Conservation (phyloP, 768 basidiomycete species). For the Agrocybe praecox region DNA sequence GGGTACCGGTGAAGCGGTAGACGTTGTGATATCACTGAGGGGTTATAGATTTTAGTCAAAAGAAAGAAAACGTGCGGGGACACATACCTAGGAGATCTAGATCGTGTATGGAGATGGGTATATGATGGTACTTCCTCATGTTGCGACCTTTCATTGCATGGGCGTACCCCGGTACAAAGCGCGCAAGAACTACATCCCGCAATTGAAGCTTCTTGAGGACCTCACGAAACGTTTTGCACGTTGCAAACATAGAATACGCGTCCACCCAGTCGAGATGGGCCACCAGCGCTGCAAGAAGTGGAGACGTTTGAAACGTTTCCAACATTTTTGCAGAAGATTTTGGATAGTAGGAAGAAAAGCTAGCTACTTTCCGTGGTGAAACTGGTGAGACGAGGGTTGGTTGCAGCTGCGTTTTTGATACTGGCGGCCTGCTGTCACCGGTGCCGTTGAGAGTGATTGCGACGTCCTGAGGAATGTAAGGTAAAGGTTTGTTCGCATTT, state of each 20-base stretch:
- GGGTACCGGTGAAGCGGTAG: slow-evolving; percentile 73
- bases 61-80: neutral
- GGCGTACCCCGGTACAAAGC: slow-evolving; percentile 62
- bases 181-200: slow-evolving; percentile 42
- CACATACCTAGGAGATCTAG: slow-evolving; percentile 67
- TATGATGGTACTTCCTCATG: slow-evolving; percentile 39
- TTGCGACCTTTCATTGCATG: slow-evolving; percentile 44
- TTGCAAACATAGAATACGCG: slow-evolving; percentile 37
- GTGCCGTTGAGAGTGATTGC: neutral
- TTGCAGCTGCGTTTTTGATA: neutral
- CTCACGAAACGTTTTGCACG: slow-evolving; percentile 32
- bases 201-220: slow-evolving; percentile 30
- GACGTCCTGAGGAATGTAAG: neutral
- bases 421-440: neutral
- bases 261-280: slow-evolving; percentile 40
- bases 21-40: slow-evolving; percentile 63
- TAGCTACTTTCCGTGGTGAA: slow-evolving; percentile 15
- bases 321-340: slow-evolving; percentile 13
- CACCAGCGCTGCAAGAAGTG: slow-evolving; percentile 28
- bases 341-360: slow-evolving; percentile 15
- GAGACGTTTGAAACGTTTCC: slow-evolving; percentile 18
- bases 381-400: neutral
- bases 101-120: slow-evolving; percentile 59
- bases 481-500: neutral
- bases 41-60: neutral